Conservation (phyloP, 352 stramenopile genomes). For the Pythium folliculosum region DNA sequence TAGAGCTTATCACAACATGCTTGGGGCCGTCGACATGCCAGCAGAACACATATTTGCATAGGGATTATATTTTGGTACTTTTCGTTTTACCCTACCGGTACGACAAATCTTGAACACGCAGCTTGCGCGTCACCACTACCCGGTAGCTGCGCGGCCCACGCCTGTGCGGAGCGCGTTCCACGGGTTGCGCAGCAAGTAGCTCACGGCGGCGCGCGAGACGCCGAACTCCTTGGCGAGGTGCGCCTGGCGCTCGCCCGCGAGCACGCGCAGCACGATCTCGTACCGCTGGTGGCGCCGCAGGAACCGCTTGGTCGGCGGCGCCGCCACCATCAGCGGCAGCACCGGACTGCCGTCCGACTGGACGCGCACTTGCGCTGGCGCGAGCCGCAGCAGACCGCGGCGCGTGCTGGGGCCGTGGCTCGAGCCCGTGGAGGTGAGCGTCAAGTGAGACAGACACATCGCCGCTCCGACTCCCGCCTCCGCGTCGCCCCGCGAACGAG, state of each 20-base stretch:
- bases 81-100: too few species aligned
- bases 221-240: conserved; percentile 67
- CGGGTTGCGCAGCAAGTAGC: conserved; percentile 42
- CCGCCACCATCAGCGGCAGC: not conserved
- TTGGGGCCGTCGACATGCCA: too few species aligned
- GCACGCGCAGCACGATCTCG: conserved; percentile 61
- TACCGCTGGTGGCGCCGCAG: conserved; percentile 59
- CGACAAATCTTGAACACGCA: too few species aligned
- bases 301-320: conserved; percentile 45
- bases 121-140: too few species aligned
- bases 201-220: conserved; percentile 56
- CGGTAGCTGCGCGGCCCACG: too few species aligned
- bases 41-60: too few species aligned
- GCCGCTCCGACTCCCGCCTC: too few species aligned
- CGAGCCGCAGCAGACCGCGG: conserved; percentile 12
- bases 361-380: conserved; percentile 7
- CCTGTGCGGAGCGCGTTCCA: not conserved
- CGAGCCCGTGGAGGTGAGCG: not conserved
- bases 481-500: not conserved
- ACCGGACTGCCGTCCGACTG: conserved; percentile 3
- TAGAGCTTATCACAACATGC: too few species aligned
- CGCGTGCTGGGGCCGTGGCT: conserved; percentile 1
- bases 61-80: too few species aligned
- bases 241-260: conserved; percentile 54
- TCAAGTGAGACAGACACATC: too few species aligned